Conservation (phyloP, 768 basidiomycete genomes). For the Hypholoma sublateritium region DNA sequence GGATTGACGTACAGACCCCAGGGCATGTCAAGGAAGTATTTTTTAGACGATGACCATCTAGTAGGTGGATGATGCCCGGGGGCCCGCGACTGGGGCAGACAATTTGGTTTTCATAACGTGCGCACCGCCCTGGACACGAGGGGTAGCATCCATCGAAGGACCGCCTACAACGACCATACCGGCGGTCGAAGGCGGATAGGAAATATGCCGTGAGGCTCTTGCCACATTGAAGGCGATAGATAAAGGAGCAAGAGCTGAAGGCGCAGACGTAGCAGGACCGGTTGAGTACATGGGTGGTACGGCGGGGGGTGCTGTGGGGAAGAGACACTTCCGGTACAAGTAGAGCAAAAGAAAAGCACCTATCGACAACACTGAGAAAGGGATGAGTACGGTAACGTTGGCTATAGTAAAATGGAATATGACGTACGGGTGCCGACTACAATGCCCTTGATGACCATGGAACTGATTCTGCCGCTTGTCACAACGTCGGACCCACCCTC, state of each 20-base stretch:
- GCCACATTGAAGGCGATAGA: background rate
- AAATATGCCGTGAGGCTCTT: background rate
- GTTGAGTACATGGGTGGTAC: no score
- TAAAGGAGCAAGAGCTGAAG: background rate
- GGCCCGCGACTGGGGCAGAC: no score
- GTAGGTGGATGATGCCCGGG: no score
- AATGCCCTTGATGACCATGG: constrained; percentile 2
- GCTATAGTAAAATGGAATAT: background rate
- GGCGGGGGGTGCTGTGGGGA: background rate
- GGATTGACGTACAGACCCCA: no score
- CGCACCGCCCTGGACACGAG: no score
- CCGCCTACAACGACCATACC: background rate
- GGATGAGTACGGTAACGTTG: background rate
- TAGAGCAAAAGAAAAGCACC: constrained; percentile 5
- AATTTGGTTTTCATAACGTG: no score
- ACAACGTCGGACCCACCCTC: background rate
- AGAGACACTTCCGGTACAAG: constrained; percentile 5
- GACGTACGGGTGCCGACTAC: constrained; percentile 13
- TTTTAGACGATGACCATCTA: no score
- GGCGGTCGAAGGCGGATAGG: background rate
- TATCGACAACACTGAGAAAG: constrained; percentile 3
- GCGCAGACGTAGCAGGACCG: no score
- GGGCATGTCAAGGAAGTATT: no score
- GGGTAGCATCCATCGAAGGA: no score
- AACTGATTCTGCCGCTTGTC: background rate